Evolutionary conservation across 2,329 filamentous ascomycete species (phyloP).

Genomic region (Pyricularia grisea): DNA sequence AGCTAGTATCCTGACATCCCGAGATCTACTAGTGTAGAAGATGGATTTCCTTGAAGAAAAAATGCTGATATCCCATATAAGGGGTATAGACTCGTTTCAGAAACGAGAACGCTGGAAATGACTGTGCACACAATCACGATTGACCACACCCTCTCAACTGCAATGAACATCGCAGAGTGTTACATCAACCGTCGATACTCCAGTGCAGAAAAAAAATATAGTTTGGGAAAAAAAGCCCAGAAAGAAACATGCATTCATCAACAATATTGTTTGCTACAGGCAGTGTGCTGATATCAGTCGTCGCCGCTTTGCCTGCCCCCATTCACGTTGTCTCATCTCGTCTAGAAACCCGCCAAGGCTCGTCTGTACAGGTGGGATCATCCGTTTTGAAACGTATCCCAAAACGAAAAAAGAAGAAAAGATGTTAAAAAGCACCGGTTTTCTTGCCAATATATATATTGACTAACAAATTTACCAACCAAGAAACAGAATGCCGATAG

Average conservation of each 20-base stretch:
- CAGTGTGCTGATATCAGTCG: neutral
- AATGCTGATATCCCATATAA: neutral
- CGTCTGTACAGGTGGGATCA: neutral
- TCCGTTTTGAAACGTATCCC: neutral
- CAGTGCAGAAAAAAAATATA: neutral
- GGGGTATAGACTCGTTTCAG: neutral
- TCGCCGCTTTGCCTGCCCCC: neutral
- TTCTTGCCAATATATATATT: no score
- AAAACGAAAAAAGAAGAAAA: no score
- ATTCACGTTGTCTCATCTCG: neutral
- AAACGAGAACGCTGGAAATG: neutral
- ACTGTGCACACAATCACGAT: neutral
- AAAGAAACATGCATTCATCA: neutral
- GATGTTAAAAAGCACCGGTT: no score
- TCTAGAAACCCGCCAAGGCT: neutral
- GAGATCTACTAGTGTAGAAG: no score
- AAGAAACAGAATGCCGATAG: neutral
- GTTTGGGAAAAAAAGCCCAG: neutral
- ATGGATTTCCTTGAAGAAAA: neutral
- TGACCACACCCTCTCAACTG: neutral
- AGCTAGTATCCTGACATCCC: neutral
- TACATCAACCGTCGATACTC: neutral
- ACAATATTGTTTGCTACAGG: neutral
- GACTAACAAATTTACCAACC: neutral
- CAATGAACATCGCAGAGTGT: neutral